Evolutionary conservation across 2,329 filamentous ascomycete species (phyloP), one percentile per base, ranked within the genome.

Genomic region (Penicillium italicum): DNA sequence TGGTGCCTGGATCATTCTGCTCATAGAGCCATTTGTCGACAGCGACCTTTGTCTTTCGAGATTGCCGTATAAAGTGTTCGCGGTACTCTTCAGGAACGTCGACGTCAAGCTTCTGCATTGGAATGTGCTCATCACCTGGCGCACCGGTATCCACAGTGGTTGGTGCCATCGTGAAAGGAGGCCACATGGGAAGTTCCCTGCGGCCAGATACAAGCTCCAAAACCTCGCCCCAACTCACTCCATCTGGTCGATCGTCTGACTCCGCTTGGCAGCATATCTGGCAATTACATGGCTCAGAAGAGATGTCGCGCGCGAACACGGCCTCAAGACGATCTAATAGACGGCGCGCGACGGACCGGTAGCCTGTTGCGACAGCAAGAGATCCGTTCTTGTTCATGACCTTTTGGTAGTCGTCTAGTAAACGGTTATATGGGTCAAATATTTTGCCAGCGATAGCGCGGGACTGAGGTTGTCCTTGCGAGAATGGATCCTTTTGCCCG

Each of bases 181-280:
- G 93, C 93, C 93, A 97, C 16, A 81, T 76, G 0, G 93, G 92
- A 49, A 97, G 80, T 64, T 96, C 91, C 56, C 90, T 85, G 52
- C 93, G 85, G 18, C 93, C 93, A 61, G 91, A 94, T 12, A 96
- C 91, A 69, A 92, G 86, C 73, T 99, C 94, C 24, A 99, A 76
- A 12, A 97, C 91, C 70, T 97, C 93, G 10, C 94, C 93, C 93
- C 93, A 99, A 59, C 90, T 94, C 30, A 97, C 80, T 2, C 91
- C 92, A 2, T 69, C 65, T 5, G 65, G 65, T 53, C 80, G 82
- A 59, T 85, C 83, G 34, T 77, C 76, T 28, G 81, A 66, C 16
- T 87, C 82, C 36, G 86, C 81, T 36, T 83, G 76, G 44, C 87
- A 84, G 69, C 93, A 97, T 80, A 97, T 90, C 53, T 94, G 79